Base-by-base conservation (phyloP, 2,329 filamentous ascomycete species). In the Penicillium sp. region DNA sequence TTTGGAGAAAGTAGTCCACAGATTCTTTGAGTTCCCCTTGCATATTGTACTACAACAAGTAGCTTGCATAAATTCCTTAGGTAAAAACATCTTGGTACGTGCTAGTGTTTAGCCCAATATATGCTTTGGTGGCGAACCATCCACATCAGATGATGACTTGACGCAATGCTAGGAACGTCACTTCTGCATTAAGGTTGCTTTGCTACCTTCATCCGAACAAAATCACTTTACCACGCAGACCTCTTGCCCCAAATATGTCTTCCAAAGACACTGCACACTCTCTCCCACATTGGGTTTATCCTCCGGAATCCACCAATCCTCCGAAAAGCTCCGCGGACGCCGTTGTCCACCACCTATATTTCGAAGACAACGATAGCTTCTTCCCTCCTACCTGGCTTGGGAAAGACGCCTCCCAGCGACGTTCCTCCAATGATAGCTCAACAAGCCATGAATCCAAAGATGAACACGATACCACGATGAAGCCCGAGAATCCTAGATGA, bases 301-400 rank as follows among this genome's bases (percentile, higher is more conserved):
- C 45, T 26, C 31, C 31, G 6, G 25, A 35, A 4, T 29, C 53
- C 33, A 43, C 37, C 16, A 44, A 53, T 13, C 23, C 49, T 16
- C 57, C 26, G 1, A 54, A 43, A 26, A 47, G 48, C 19, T 57
- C 52, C 13, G 42, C 53, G n/a, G 55, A 68, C 5, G 61, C 68
- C 23, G 23, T 71, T 19, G 66, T 67, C 27, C 70, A 75, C 62
- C 65, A 69, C 57, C 70, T 74, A 19, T 67, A 72, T 52, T 74
- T 69, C 27, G 70, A 74, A 56, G 72, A 75, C 46, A 73, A 74
- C 47, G 69, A 69, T 33, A 63, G 65, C 51, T 75, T 75, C 55
- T 75, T 75, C 44, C 69, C 71, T 26, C 70, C 71, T 3, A 62
- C 45, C 37, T 66, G 66, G 64, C 54, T 72, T 8, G 68, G 68